Conservation (phyloP, 2,329 filamentous ascomycete species). For the Alternaria novae-zelandiae region DNA sequence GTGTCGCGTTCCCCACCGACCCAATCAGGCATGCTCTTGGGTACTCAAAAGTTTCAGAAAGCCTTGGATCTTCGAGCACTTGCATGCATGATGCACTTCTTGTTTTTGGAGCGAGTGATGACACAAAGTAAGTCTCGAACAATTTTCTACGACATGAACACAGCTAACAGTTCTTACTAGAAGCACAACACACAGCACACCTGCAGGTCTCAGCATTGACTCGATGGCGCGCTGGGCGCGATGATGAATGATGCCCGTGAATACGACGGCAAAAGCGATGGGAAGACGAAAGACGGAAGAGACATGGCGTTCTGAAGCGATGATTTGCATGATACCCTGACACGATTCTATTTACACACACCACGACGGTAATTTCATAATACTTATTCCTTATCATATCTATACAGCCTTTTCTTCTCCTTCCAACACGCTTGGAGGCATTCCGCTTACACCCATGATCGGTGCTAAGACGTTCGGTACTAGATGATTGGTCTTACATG, state of each 20-base stretch:
- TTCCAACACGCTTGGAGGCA: neutral
- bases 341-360: neutral
- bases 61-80: neutral
- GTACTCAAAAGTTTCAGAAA: neutral
- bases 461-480: neutral
- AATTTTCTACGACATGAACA: no score
- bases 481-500: neutral
- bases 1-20: neutral
- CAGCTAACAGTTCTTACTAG: neutral
- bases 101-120: neutral
- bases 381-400: neutral
- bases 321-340: neutral
- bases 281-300: neutral
- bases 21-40: neutral
- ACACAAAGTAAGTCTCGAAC: neutral
- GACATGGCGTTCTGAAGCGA: neutral
- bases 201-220: neutral
- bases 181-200: neutral
- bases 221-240: neutral
- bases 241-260: neutral
- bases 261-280: neutral
- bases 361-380: neutral
- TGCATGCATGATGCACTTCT: neutral
- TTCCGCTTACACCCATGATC: neutral
- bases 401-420: neutral